Conservation (phyloP, 768 basidiomycete genomes). For the Lactarius trivialis region DNA sequence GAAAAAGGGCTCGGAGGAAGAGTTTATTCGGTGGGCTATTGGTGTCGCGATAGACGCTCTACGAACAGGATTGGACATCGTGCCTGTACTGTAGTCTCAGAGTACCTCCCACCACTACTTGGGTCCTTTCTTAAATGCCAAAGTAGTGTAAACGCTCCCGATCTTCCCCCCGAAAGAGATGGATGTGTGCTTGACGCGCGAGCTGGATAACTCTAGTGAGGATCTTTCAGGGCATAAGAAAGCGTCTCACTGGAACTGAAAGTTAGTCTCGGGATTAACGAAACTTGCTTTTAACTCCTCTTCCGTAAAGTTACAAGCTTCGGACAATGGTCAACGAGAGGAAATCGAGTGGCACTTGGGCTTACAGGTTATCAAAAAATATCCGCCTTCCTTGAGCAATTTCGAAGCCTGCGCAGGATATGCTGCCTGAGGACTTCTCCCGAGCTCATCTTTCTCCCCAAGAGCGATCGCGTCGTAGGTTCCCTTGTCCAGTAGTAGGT, state of each 20-base stretch:
- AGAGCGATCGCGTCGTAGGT: conserved; percentile 83
- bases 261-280: conserved; percentile 37
- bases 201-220: conserved; percentile 39
- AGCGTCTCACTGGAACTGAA: conserved; percentile 58
- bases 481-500: conserved; percentile 79
- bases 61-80: conserved; percentile 53
- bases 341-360: conserved; percentile 2
- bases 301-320: conserved; percentile 78
- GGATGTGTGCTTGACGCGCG: conserved; percentile 62
- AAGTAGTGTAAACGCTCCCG: conserved; percentile 62
- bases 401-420: conserved; percentile 55
- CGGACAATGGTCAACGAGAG: not conserved
- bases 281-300: conserved; percentile 60
- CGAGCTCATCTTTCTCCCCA: conserved; percentile 49
- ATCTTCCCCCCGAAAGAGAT: conserved; percentile 73
- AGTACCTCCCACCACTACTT: not conserved
- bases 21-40: conserved; percentile 59
- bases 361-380: conserved; percentile 78
- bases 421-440: conserved; percentile 43
- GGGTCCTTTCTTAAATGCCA: conserved; percentile 55
- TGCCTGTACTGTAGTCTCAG: conserved; percentile 31
- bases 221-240: not conserved
- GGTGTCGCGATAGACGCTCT: conserved; percentile 65
- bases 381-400: conserved; percentile 58
- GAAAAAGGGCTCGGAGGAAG: conserved; percentile 32